Conservation (phyloP, 768 basidiomycete genomes). For the Pleurotus citrinopileatus region DNA sequence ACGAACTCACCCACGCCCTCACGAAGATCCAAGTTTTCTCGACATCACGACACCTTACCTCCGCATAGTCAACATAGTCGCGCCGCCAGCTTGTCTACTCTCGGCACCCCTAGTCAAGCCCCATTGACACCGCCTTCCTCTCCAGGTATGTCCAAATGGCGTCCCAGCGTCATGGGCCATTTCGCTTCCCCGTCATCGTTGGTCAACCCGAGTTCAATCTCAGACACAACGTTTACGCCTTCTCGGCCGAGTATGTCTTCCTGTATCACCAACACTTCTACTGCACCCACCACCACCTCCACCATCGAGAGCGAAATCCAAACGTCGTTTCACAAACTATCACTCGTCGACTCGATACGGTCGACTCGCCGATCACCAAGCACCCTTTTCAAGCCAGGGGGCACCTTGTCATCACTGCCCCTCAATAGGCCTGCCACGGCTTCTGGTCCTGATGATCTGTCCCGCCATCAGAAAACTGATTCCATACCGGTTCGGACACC, state of each 20-base stretch:
- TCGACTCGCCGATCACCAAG: constrained; percentile 17
- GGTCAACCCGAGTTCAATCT: constrained; percentile 33
- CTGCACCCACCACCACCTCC: constrained; percentile 45
- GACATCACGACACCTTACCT: constrained; percentile 21
- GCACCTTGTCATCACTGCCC: constrained; percentile 4
- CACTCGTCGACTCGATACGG: constrained; percentile 39
- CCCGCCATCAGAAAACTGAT: constrained; percentile 2
- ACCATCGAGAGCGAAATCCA: constrained; percentile 42
- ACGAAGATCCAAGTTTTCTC: constrained; percentile 43
- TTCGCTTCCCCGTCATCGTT: constrained; percentile 52
- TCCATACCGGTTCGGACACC: constrained; percentile 16
- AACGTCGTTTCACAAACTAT: constrained; percentile 35
- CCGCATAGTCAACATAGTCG: constrained; percentile 38
- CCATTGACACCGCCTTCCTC: constrained; percentile 15
- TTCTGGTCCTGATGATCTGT: constrained; percentile 14
- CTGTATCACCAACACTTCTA: constrained; percentile 50
- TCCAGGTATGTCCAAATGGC: constrained; percentile 45
- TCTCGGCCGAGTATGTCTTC: constrained; percentile 64
- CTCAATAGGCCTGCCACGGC: constrained; percentile 16
- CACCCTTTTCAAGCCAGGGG: constrained; percentile 2
- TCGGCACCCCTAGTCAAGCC: constrained; percentile 24
- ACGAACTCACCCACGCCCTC: constrained; percentile 33
- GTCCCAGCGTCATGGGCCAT: constrained; percentile 65
- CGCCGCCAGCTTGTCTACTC: constrained; percentile 48
- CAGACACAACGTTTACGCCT: constrained; percentile 36